These are phyloP conservation scores for Pezicula neosporulosa DNA, from an alignment of 2,329 filamentous ascomycete genomes.

Conservation along the genomic window DNA sequence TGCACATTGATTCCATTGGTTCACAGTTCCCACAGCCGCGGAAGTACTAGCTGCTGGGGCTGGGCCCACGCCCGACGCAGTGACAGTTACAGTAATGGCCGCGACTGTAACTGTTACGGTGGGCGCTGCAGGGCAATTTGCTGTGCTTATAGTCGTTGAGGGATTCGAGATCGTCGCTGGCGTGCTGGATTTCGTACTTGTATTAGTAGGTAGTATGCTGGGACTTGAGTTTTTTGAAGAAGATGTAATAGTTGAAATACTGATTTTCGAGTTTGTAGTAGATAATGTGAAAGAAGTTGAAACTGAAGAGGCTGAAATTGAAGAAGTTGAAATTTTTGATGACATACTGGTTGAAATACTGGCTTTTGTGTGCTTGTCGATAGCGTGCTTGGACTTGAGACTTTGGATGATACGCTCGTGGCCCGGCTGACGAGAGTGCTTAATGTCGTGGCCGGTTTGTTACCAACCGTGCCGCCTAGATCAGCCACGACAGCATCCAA, in stretches of 20 bases:
- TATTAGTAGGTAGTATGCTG: not conserved
- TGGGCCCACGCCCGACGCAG: not conserved
- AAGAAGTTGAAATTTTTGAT: not conserved
- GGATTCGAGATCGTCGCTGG: not conserved
- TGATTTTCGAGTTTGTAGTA: not conserved
- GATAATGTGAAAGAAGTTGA: not conserved
- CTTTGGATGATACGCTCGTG: too few relatives aligned
- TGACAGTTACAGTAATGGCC: too few relatives aligned
- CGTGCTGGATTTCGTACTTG: not conserved
- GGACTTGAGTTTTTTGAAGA: not conserved
- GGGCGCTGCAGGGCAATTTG: not conserved
- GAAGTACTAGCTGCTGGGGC: not conserved
- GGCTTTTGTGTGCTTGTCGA: too few relatives aligned
- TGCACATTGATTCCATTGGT: conserved; percentile 1
- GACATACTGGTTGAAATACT: not conserved
- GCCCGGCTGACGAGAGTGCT: too few relatives aligned
- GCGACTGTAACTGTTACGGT: not conserved
- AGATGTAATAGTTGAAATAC: not conserved
- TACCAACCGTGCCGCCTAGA: not conserved
- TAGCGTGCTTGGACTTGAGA: too few relatives aligned
- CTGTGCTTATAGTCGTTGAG: not conserved
- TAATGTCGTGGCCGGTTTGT: too few relatives aligned
- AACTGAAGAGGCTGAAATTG: too few relatives aligned
- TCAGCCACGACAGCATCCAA: conserved; percentile 37
- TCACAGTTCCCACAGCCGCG: not conserved